A percentile compares a stretch with the other conserved stretches of the same genome.
These are phyloP conservation scores for Kodamaea anthophila DNA, from an alignment of 1,139 yeast genomes.

Conservation along the genomic window DNA sequence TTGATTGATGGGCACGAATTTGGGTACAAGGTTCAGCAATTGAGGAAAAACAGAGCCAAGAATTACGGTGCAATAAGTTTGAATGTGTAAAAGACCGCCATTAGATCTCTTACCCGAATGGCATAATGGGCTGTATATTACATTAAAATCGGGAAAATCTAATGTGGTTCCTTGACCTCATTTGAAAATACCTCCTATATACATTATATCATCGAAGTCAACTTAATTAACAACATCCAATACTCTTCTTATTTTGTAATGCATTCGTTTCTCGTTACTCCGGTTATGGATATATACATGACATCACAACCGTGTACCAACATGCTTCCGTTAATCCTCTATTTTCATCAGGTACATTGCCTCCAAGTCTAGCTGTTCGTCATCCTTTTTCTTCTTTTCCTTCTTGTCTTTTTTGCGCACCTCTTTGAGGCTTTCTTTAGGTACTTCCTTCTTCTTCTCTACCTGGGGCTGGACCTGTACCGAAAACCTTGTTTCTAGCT, in stretches of 20 bases:
- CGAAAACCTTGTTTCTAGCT: conserved; percentile 16
- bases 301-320: too few species aligned
- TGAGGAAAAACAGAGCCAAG: conserved; percentile 21
- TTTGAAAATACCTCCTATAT: background rate
- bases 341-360: conserved; percentile 38
- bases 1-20: conserved; percentile 36
- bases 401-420: conserved; percentile 8
- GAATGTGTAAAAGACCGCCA: background rate
- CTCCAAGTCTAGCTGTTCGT: conserved; percentile 27
- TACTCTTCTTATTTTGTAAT: too few species aligned
- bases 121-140: too few species aligned
- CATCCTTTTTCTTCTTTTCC: conserved; percentile 5
- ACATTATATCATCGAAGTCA: too few species aligned
- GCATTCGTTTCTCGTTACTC: too few species aligned
- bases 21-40: conserved; percentile 38
- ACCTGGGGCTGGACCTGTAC: conserved; percentile 11
- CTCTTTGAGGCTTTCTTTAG: conserved; percentile 3
- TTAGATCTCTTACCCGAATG: too few species aligned
- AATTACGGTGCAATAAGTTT: conserved; percentile 4
- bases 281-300: too few species aligned
- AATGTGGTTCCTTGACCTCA: too few species aligned
- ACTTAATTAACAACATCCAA: too few species aligned
- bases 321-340: conserved; percentile 34
- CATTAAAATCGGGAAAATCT: too few species aligned
- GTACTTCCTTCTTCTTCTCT: conserved; percentile 4